Evolutionary conservation across 768 basidiomycete genomes (phyloP).

Genomic region (Xerocomus brunneocitrinus): DNA sequence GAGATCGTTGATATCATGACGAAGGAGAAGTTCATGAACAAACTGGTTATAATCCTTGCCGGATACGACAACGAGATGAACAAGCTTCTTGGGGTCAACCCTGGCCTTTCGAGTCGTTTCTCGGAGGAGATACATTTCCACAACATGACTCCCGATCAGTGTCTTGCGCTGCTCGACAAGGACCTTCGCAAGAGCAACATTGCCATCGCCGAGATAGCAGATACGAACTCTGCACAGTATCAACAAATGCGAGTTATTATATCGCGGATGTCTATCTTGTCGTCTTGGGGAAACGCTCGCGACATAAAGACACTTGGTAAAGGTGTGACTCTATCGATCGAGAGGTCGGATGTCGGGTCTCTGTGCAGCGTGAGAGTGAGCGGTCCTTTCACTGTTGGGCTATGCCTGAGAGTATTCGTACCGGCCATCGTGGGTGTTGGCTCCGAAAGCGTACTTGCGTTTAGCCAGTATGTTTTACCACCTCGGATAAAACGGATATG

Average conservation of each 20-base stretch:
- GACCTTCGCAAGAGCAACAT: slow-evolving; percentile 46
- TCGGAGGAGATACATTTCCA: slow-evolving; percentile 51
- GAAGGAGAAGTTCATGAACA: slow-evolving; percentile 49
- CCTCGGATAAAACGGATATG: no score
- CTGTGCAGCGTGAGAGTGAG: neutral
- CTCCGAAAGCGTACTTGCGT: no score
- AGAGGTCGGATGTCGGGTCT: neutral
- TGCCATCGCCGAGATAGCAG: slow-evolving; percentile 30
- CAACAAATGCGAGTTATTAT: slow-evolving; percentile 26
- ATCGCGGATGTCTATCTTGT: slow-evolving; percentile 38
- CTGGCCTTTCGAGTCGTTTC: slow-evolving; percentile 65
- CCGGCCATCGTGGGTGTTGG: neutral
- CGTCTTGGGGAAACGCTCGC: slow-evolving; percentile 67
- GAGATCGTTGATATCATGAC: slow-evolving; percentile 65
- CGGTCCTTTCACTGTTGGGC: neutral
- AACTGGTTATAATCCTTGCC: slow-evolving; percentile 63
- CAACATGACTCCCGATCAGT: slow-evolving; percentile 47
- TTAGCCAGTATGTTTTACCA: no score
- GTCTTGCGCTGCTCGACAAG: slow-evolving; percentile 45
- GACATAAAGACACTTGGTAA: slow-evolving; percentile 51
- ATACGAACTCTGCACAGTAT: neutral
- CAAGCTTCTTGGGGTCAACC: slow-evolving; percentile 50
- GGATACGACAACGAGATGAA: slow-evolving; percentile 72
- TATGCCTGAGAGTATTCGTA: neutral
- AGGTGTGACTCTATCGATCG: no score